These are phyloP conservation scores for Rhodotorula paludigena DNA, from an alignment of 768 basidiomycete genomes.

Conservation along the genomic window DNA sequence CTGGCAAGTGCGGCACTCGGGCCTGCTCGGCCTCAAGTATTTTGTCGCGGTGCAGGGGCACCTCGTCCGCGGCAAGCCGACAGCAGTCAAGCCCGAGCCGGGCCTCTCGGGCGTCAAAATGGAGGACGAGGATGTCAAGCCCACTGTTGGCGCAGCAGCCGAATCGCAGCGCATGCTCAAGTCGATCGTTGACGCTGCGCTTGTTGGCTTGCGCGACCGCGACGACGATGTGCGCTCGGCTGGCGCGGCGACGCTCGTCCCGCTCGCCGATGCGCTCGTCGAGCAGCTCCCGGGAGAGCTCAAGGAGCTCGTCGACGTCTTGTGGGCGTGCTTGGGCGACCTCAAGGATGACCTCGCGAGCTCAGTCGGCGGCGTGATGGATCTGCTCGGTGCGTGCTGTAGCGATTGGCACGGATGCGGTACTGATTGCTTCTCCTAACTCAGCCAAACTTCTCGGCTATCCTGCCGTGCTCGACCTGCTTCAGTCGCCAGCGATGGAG, in stretches of 20 bases:
- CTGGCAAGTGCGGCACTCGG: constrained; percentile 98
- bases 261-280: constrained; percentile 78
- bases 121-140: constrained; percentile 20
- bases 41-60: constrained; percentile 91
- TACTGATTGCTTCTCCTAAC: no score
- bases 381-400: constrained; percentile 57
- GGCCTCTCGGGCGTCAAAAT: no score
- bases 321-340: constrained; percentile 84
- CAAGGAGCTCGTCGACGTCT: constrained; percentile 66
- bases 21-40: constrained; percentile 92
- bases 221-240: constrained; percentile 97
- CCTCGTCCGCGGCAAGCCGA: constrained; percentile 56
- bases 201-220: constrained; percentile 78
- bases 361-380: constrained; percentile 96
- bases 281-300: constrained; percentile 63
- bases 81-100: constrained; percentile 6
- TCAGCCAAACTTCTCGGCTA: constrained; percentile 34
- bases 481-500: constrained; percentile 45
- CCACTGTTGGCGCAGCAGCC: constrained; percentile 16
- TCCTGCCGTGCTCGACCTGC: constrained; percentile 16
- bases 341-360: constrained; percentile 97
- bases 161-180: constrained; percentile 53
- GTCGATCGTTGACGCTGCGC: constrained; percentile 82
- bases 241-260: constrained; percentile 83
- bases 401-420: no score